These are phyloP conservation scores for Aspergillus sclerotioniger DNA, from an alignment of 495 filamentous ascomycete species.

Conservation along the genomic window DNA sequence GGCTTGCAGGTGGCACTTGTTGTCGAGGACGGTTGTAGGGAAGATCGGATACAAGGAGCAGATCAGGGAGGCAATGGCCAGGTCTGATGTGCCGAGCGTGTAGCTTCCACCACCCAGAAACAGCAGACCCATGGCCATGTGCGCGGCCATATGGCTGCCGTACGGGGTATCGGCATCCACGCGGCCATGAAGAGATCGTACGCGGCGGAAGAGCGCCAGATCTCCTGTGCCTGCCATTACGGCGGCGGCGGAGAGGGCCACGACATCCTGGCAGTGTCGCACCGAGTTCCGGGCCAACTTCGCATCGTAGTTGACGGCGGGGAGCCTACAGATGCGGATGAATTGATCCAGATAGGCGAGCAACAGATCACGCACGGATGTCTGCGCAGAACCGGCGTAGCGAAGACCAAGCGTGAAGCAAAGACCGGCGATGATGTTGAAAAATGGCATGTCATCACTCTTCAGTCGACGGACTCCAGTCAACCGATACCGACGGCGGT, in stretches of 20 bases:
- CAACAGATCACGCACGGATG: conserved; percentile 72
- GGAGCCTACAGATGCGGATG: conserved; percentile 70
- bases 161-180: conserved; percentile 81
- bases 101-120: conserved; percentile 90
- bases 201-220: conserved; percentile 78
- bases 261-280: conserved; percentile 82
- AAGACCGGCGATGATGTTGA: conserved; percentile 86
- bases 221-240: conserved; percentile 98
- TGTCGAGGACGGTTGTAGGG: conserved; percentile 83
- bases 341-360: conserved; percentile 84
- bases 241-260: conserved; percentile 76
- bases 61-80: conserved; percentile 81
- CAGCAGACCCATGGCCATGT: conserved; percentile 86
- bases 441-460: conserved; percentile 84
- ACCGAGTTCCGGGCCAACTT: conserved; percentile 78
- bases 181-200: conserved; percentile 86
- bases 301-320: conserved; percentile 71
- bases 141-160: conserved; percentile 87
- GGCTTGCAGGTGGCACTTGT: conserved; percentile 90
- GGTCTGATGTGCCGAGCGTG: conserved; percentile 85
- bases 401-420: conserved; percentile 82
- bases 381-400: conserved; percentile 78
- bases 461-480: conserved; percentile 52
- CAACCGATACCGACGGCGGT: conserved; percentile 56
- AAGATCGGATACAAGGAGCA: conserved; percentile 94